Percentiles rank a stretch among this genome's conserved stretches.
phyloP scores from a whole-genome alignment of 1,139 yeast species.

The Zygoascus meyerae region DNA sequence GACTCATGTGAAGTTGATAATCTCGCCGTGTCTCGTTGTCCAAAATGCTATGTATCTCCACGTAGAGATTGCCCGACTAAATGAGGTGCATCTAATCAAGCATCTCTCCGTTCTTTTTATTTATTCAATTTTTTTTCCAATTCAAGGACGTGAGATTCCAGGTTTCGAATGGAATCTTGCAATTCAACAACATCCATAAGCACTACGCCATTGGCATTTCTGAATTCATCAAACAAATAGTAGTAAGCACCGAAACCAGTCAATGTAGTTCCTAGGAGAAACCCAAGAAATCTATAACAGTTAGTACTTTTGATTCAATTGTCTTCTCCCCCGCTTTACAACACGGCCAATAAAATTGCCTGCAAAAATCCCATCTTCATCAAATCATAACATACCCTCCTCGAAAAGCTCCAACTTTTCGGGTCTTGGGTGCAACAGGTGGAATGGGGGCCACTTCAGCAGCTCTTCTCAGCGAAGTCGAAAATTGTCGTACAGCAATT shows the following conservation, averaged over 20 bases:
- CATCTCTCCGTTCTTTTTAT: background rate
- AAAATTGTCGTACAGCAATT: conserved; percentile 9
- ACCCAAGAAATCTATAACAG: conserved; percentile 45
- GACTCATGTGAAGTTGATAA: too few relatives aligned
- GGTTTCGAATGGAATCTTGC: conserved; percentile 58
- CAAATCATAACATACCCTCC: conserved; percentile 27
- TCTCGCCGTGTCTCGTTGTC: too few relatives aligned
- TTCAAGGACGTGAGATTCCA: conserved; percentile 46
- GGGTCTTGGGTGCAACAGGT: conserved; percentile 14
- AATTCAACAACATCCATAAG: conserved; percentile 69
- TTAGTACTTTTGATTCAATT: too few relatives aligned
- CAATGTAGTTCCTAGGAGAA: conserved; percentile 65
- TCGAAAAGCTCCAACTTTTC: conserved; percentile 30
- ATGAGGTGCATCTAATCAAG: too few relatives aligned
- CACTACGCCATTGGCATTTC: conserved; percentile 63
- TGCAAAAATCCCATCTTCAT: background rate
- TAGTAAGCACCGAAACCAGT: conserved; percentile 76
- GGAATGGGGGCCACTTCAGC: conserved; percentile 15
- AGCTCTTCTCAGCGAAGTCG: conserved; percentile 10
- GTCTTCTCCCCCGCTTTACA: too few relatives aligned
- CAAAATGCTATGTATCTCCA: too few relatives aligned
- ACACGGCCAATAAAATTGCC: background rate
- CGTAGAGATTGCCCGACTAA: too few relatives aligned
- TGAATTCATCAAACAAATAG: conserved; percentile 73
- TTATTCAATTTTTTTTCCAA: conserved; percentile 26